A percentile compares a stretch with the other conserved stretches of the same genome.
Conservation (phyloP, 2,329 filamentous ascomycete genomes). For the Fusarium siculi region DNA sequence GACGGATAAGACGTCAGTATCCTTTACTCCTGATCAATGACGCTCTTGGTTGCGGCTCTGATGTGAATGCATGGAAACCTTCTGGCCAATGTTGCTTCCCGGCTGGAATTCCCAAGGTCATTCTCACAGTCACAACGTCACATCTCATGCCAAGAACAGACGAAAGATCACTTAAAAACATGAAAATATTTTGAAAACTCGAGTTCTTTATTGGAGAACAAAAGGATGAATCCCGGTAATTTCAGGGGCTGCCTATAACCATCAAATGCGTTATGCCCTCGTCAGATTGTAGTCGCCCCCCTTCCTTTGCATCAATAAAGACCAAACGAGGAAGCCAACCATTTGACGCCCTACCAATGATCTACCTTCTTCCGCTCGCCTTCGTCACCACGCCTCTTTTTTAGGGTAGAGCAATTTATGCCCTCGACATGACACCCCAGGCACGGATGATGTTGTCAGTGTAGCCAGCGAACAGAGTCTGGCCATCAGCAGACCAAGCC, state of each 20-base stretch:
- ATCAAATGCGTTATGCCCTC: constrained; percentile 53
- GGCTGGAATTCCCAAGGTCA: not conserved
- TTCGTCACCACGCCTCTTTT: constrained; percentile 43
- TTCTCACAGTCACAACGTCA: not conserved
- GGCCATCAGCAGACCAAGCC: constrained; percentile 97
- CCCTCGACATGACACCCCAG: constrained; percentile 97
- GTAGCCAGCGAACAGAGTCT: constrained; percentile 99
- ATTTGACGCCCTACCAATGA: constrained; percentile 59
- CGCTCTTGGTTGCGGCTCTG: not conserved
- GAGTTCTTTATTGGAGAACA: constrained; percentile 54
- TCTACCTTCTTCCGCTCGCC: constrained; percentile 52
- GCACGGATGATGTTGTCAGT: constrained; percentile 99
- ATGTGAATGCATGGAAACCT: not conserved
- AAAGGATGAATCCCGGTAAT: constrained; percentile 54
- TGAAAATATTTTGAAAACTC: constrained; percentile 42
- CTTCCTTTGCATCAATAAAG: constrained; percentile 55
- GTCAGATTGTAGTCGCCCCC: constrained; percentile 49
- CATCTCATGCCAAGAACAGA: not conserved
- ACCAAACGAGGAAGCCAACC: constrained; percentile 60
- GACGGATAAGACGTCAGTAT: not conserved
- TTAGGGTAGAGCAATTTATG: constrained; percentile 62
- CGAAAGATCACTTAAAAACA: not conserved
- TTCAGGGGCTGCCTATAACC: constrained; percentile 52
- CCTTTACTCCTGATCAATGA: not conserved
- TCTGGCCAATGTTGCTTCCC: not conserved